These are phyloP conservation scores for Wickerhamia fluorescens DNA, from an alignment of 805 yeast species.

Conservation along the genomic window DNA sequence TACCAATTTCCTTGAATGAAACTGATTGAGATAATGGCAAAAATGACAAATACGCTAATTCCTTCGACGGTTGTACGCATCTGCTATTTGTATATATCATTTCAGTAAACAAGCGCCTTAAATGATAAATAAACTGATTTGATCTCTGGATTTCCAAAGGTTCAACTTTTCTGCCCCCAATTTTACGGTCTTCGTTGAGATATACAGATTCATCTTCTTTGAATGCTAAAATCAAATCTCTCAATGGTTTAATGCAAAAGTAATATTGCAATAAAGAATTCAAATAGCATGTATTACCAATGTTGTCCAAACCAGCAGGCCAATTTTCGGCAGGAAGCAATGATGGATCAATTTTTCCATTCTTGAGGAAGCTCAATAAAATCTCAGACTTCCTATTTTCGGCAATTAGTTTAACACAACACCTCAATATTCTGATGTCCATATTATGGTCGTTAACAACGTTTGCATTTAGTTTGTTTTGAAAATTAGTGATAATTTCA, in stretches of 20 bases:
- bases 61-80: slow-evolving; percentile 74
- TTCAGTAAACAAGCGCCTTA: slow-evolving; percentile 60
- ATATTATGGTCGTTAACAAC: slow-evolving; percentile 27
- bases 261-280: slow-evolving; percentile 88
- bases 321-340: slow-evolving; percentile 56
- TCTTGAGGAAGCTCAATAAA: slow-evolving; percentile 47
- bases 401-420: slow-evolving; percentile 52
- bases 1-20: slow-evolving; percentile 34
- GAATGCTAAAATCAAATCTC: slow-evolving; percentile 58
- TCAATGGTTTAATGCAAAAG: slow-evolving; percentile 75
- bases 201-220: slow-evolving; percentile 21
- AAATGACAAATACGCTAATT: slow-evolving; percentile 82
- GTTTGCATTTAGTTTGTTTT: slow-evolving; percentile 20
- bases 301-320: slow-evolving; percentile 91
- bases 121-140: slow-evolving; percentile 68
- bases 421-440: slow-evolving; percentile 52
- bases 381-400: slow-evolving; percentile 46
- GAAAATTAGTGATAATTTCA: slow-evolving; percentile 46
- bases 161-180: slow-evolving; percentile 85
- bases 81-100: slow-evolving; percentile 58
- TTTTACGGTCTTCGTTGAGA: slow-evolving; percentile 40
- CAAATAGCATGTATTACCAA: slow-evolving; percentile 92
- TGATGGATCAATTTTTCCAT: slow-evolving; percentile 57
- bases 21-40: slow-evolving; percentile 65
- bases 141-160: slow-evolving; percentile 74